phyloP scores from a whole-genome alignment of 306 rosid species.

The Morella rubra region DNA sequence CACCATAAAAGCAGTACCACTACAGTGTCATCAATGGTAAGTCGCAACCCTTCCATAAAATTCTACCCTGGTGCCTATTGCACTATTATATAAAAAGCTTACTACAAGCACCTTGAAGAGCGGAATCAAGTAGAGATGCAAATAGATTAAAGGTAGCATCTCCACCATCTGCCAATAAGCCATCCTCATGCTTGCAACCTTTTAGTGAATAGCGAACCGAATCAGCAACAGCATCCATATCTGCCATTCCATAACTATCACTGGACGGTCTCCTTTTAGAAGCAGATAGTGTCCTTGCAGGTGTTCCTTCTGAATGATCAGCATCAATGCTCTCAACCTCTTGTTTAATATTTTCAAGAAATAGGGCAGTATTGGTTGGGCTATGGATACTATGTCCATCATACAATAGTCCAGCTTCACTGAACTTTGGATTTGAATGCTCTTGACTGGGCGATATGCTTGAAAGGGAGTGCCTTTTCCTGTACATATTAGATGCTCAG shows the following conservation, averaged over 20 bases:
- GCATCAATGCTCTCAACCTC: constrained; percentile 62
- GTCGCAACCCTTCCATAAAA: not conserved
- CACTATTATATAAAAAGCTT: constrained; percentile 19
- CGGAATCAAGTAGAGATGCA: constrained; percentile 83
- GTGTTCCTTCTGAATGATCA: constrained; percentile 48
- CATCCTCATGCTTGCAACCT: constrained; percentile 69
- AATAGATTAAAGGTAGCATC: constrained; percentile 63
- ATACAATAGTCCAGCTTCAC: constrained; percentile 57
- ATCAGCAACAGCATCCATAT: constrained; percentile 48
- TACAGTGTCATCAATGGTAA: not conserved
- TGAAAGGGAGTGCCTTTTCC: constrained; percentile 67
- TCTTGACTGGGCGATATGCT: constrained; percentile 46
- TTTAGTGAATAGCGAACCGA: constrained; percentile 58
- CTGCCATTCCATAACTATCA: constrained; percentile 51
- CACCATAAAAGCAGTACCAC: not conserved
- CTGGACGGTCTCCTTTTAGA: constrained; percentile 52
- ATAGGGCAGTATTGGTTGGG: constrained; percentile 87
- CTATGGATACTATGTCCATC: constrained; percentile 80
- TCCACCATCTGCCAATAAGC: constrained; percentile 56
- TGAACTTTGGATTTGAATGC: constrained; percentile 51
- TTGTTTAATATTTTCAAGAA: constrained; percentile 81
- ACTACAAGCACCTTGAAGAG: constrained; percentile 67
- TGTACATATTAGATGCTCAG: constrained; percentile 39
- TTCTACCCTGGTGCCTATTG: not conserved
- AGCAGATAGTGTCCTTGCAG: constrained; percentile 42